These are phyloP conservation scores for Wickerhamiella infanticola DNA, from an alignment of 1,139 yeast species.

Conservation along the genomic window DNA sequence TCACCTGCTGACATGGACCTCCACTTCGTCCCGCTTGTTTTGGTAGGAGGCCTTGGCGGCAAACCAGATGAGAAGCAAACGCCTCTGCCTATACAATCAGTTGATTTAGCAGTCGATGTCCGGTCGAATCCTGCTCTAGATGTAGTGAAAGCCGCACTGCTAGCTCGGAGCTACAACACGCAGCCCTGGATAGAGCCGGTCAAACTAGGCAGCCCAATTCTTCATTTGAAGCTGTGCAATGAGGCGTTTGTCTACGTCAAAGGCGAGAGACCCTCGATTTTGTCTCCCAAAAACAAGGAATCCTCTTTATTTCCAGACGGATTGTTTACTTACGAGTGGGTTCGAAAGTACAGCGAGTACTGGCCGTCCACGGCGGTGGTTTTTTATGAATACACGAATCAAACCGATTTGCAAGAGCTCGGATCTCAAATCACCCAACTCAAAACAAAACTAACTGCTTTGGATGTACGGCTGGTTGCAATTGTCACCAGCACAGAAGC, in stretches of 20 bases:
- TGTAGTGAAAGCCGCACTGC: not conserved
- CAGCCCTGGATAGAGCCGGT: not conserved
- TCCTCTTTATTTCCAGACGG: conserved; percentile 30
- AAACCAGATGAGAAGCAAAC: not conserved
- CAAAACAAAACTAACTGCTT: conserved; percentile 24
- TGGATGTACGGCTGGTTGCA: conserved; percentile 17
- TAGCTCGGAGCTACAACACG: not conserved
- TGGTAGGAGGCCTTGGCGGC: conserved; percentile 1
- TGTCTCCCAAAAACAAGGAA: conserved; percentile 30
- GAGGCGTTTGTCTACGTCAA: not conserved
- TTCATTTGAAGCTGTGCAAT: not conserved
- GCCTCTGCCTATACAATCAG: not conserved
- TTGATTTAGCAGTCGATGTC: not conserved
- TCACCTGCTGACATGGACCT: not conserved
- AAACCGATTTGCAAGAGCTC: conserved; percentile 5
- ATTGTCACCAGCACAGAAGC: conserved; percentile 24
- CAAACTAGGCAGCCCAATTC: not conserved
- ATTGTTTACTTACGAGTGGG: conserved; percentile 32
- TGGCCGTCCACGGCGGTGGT: conserved; percentile 29
- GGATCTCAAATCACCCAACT: conserved; percentile 11
- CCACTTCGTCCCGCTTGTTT: not conserved
- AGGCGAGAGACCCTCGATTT: conserved; percentile 19
- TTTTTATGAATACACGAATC: conserved; percentile 21
- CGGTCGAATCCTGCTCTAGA: not conserved
- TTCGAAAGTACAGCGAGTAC: conserved; percentile 31